Evolutionary conservation across 768 basidiomycete species (phyloP), one percentile per base, ranked within the genome.

Genomic region (Rhizopogon vulgaris): DNA sequence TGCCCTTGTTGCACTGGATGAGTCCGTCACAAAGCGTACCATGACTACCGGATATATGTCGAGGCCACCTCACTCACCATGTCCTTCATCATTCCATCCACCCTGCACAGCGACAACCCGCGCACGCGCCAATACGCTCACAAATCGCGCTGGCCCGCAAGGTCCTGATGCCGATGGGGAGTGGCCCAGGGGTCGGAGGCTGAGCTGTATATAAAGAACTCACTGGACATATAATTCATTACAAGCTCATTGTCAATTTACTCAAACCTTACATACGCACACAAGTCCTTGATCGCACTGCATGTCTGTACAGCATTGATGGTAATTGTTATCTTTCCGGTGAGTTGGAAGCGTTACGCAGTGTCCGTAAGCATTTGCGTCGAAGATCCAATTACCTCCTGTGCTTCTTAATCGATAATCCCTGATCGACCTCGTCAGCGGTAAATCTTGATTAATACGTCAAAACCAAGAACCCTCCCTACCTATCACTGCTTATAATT

Each of bases 391-490:
- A 24, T 18, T 46, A 18, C 43, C 43, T 1, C 28, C 43, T 14
- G 28, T 7, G 43, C 45, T 46, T 32, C 50, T 47, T 48, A 37
- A 51, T 22, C 22, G 22, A 22, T 22, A 22, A 22, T 48, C 18
- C 50, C 50, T 51, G 50, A 51, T 51, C 50, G 45, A 24, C 45
- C 45, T 46, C 14, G 15, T 25, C 46, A 45, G 41, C 28, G 41
- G 50, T 47, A 51, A 51, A 51, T 51, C 50, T 25, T 30, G 10
- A 42, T 51, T 39, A 51, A 25, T 24, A 45, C 49, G 30, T 51
- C 28, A 30, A 39, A 41, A 27, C 32, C 39, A 46, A 42, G 49
- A 41, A 36, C 30, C 32, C 9, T 17, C 17, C 25, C 12, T 14
- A 53, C 50, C 60, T 62, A 52, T 51, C 17, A 4, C 32, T 34